Evolutionary conservation across 129 eudicot genomes (phyloP).

Genomic region (Centella asiatica): DNA sequence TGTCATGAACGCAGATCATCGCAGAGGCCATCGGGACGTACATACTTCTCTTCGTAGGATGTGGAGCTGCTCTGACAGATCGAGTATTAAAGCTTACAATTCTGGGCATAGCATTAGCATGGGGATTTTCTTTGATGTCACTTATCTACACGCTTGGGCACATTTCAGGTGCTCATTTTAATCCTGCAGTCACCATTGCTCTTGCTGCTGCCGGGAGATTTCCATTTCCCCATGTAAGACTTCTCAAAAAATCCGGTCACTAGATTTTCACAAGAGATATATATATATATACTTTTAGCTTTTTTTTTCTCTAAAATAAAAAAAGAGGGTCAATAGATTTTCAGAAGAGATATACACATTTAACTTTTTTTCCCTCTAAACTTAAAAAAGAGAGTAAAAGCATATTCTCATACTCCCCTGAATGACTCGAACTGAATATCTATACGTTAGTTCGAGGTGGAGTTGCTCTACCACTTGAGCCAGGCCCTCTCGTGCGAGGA

Average conservation of each 20-base stretch:
- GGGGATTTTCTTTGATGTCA: conserved; percentile 42
- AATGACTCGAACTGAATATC: too few species aligned
- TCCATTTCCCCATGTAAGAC: conserved; percentile 34
- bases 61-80: conserved; percentile 49
- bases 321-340: too few species aligned
- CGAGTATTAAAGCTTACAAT: conserved; percentile 38
- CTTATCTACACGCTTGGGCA: conserved; percentile 53
- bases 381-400: too few species aligned
- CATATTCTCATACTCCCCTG: too few species aligned
- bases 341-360: too few species aligned
- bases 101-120: conserved; percentile 45
- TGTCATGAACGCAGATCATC: conserved; percentile 25
- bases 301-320: too few species aligned
- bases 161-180: conserved; percentile 58
- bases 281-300: too few species aligned
- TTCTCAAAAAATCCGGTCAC: background rate
- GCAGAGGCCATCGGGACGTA: conserved; percentile 62
- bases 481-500: too few species aligned
- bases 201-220: conserved; percentile 33
- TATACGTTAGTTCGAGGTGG: too few species aligned
- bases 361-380: too few species aligned
- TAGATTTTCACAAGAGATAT: too few species aligned
- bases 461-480: too few species aligned
- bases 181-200: conserved; percentile 62
- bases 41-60: conserved; percentile 48